phyloP scores from a whole-genome alignment of 192 early-diverging fungal genomes.

The Entrophospora sp. region DNA sequence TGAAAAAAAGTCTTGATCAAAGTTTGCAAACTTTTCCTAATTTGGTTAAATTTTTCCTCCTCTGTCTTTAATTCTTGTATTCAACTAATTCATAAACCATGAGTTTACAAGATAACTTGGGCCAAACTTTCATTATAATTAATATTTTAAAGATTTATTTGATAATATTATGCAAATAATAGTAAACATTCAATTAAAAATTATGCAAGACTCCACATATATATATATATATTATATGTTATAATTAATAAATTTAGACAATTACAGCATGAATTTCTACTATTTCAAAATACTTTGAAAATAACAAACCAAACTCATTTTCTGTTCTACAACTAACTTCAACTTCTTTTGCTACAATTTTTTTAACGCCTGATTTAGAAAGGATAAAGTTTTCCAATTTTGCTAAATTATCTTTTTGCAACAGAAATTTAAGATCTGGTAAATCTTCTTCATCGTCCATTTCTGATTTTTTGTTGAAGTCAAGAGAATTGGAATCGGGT shows the following conservation, averaged over 20 bases:
- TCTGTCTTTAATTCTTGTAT: too few species aligned
- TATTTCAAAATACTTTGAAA: not conserved
- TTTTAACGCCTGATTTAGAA: not conserved
- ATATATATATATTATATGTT: too few species aligned
- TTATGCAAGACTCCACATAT: too few species aligned
- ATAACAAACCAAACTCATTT: constrained; percentile 13
- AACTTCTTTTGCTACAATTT: not conserved
- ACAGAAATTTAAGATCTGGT: constrained; percentile 1
- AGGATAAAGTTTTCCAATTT: not conserved
- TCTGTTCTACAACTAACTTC: not conserved
- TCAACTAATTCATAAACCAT: too few species aligned
- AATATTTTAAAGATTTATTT: too few species aligned
- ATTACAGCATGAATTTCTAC: not conserved
- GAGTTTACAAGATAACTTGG: too few species aligned
- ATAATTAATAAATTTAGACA: constrained; percentile 3
- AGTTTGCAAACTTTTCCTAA: too few species aligned
- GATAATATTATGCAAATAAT: too few species aligned
- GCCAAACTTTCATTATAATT: too few species aligned
- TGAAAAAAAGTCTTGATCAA: too few species aligned
- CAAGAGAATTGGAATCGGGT: not conserved
- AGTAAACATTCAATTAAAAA: too few species aligned
- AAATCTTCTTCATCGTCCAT: not conserved
- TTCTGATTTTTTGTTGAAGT: not conserved
- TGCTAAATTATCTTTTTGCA: not conserved
- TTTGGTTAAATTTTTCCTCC: too few species aligned